A percentile compares a stretch with the other conserved stretches of the same genome.
phyloP scores from a whole-genome alignment of 306 rosid species.

The Cicer arietinum region DNA sequence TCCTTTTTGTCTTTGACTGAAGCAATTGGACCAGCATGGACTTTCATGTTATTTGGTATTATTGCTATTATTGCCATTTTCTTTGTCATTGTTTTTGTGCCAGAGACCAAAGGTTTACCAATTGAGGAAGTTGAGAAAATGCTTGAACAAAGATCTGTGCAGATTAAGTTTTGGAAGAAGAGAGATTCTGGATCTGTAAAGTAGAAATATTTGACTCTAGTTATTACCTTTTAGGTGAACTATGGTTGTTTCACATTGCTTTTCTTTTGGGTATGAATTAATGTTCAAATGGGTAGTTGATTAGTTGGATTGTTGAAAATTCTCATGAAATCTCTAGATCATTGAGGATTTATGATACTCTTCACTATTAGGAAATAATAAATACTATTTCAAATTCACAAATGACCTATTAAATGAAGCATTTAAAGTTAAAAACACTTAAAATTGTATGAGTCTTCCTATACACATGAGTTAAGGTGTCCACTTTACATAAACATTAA shows the following conservation, averaged over 20 bases:
- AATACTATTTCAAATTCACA: background rate
- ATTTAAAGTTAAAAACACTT: too few relatives aligned
- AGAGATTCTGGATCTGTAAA: conserved; percentile 38
- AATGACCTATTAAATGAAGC: too few relatives aligned
- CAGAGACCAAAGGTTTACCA: conserved; percentile 72
- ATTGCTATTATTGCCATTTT: conserved; percentile 56
- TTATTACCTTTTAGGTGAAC: conserved; percentile 11
- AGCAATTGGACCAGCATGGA: conserved; percentile 61
- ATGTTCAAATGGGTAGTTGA: conserved; percentile 25
- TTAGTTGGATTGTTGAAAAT: conserved; percentile 35
- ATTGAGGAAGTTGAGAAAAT: conserved; percentile 70
- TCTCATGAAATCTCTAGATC: conserved; percentile 28
- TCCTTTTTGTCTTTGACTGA: conserved; percentile 60
- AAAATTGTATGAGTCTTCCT: too few relatives aligned
- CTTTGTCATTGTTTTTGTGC: conserved; percentile 64
- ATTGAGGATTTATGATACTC: conserved; percentile 28
- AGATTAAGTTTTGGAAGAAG: conserved; percentile 63
- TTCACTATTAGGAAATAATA: conserved; percentile 30
- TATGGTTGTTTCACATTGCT: background rate
- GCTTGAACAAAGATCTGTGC: conserved; percentile 62
- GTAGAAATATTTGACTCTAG: background rate
- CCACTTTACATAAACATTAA: too few relatives aligned
- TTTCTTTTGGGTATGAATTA: conserved; percentile 10
- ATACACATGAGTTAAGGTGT: too few relatives aligned
- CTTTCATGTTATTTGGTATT: conserved; percentile 63